A percentile compares a stretch with the other conserved stretches of the same genome.
These are phyloP conservation scores for Cryptosporidium ubiquitum DNA, from an alignment of 169 alveolate genomes.

Conservation along the genomic window DNA sequence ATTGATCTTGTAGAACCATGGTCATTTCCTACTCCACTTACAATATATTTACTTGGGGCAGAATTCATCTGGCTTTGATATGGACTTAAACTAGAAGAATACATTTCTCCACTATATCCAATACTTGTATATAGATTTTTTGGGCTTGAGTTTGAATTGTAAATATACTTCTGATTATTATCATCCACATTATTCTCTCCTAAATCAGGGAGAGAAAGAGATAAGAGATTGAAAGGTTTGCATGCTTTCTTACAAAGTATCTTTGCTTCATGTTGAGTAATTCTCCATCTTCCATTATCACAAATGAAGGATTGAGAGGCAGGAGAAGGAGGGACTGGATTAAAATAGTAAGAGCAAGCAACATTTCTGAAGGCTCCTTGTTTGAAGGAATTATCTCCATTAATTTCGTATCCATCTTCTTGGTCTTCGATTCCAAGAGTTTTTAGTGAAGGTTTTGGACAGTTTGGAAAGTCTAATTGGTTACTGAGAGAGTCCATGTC, in stretches of 20 bases:
- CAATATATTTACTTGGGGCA: not conserved
- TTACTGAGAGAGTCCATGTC: slow-evolving; percentile 52
- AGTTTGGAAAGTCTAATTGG: slow-evolving; percentile 62
- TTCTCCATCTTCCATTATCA: slow-evolving; percentile 74
- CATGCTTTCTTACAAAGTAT: slow-evolving; percentile 52
- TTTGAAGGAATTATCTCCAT: slow-evolving; percentile 57
- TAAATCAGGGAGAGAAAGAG: slow-evolving; percentile 14
- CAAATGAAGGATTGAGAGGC: slow-evolving; percentile 53
- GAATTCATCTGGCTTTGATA: not conserved
- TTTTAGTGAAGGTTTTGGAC: slow-evolving; percentile 28
- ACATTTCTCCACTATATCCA: slow-evolving; percentile 2
- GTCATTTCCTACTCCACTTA: slow-evolving; percentile 43
- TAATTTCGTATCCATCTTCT: slow-evolving; percentile 52
- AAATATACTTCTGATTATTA: not conserved
- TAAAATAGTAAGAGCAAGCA: not conserved
- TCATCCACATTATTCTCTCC: not conserved
- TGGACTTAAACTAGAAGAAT: not conserved
- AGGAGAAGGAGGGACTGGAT: slow-evolving; percentile 39
- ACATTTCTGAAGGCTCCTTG: slow-evolving; percentile 68
- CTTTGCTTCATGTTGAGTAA: slow-evolving; percentile 37
- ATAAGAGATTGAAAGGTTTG: not conserved
- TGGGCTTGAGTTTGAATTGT: not conserved
- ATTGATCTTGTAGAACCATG: slow-evolving; percentile 69
- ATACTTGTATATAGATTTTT: slow-evolving; percentile 4
- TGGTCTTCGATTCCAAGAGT: slow-evolving; percentile 34